phyloP scores from a whole-genome alignment of 768 basidiomycete genomes.

The Phlebiopsis flavidoalba region DNA sequence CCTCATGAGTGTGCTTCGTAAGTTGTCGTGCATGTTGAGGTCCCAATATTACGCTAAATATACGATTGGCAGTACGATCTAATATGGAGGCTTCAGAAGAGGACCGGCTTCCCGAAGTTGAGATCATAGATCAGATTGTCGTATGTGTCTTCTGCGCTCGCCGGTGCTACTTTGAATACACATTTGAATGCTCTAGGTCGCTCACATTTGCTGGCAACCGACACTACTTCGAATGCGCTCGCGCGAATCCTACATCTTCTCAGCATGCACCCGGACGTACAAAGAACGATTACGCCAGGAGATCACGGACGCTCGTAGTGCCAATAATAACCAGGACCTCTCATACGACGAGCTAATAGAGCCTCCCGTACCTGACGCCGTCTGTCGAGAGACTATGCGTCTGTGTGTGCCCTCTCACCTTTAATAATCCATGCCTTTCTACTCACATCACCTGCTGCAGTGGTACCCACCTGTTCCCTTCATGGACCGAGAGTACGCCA shows the following conservation, averaged over 20 bases:
- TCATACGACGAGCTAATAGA: slow-evolving; percentile 20
- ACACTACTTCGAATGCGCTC: slow-evolving; percentile 27
- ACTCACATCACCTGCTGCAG: background rate
- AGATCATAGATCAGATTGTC: slow-evolving; percentile 22
- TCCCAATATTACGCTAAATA: background rate
- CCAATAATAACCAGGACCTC: slow-evolving; percentile 9
- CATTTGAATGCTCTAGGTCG: slow-evolving; percentile 8
- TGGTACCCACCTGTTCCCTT: slow-evolving; percentile 7
- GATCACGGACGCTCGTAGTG: slow-evolving; percentile 13
- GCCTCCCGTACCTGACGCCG: slow-evolving; percentile 24
- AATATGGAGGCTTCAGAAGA: slow-evolving; percentile 17
- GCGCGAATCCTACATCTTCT: slow-evolving; percentile 24
- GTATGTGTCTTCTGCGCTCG: slow-evolving; percentile 10
- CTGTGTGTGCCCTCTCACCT: slow-evolving; percentile 13
- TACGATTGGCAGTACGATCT: slow-evolving; percentile 12
- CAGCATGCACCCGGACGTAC: slow-evolving; percentile 19
- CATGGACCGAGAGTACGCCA: slow-evolving; percentile 3
- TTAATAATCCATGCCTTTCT: background rate
- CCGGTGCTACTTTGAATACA: background rate
- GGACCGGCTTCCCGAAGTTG: slow-evolving; percentile 22
- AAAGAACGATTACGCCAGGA: slow-evolving; percentile 24
- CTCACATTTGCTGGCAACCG: slow-evolving; percentile 21
- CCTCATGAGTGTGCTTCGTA: slow-evolving; percentile 24
- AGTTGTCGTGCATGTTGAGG: background rate
- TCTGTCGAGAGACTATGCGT: slow-evolving; percentile 20